Evolutionary conservation across 2,329 filamentous ascomycete genomes (phyloP).

Genomic region (Pseudopyricularia javanii): DNA sequence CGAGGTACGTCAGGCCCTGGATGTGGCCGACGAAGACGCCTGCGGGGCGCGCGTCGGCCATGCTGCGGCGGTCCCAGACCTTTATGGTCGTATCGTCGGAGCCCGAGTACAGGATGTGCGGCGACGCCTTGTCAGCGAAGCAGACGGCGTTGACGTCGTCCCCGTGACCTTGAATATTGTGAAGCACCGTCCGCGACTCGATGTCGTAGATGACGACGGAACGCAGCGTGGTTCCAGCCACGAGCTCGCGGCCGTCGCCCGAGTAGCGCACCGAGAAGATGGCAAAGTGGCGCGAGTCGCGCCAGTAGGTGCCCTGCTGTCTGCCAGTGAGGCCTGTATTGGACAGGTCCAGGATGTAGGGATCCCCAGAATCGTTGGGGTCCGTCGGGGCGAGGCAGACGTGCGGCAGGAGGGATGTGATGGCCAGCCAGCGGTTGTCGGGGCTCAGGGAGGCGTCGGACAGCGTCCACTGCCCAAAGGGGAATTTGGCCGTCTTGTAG

Average conservation of each 20-base stretch:
- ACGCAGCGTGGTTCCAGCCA: constrained; percentile 71
- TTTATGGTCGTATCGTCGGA: constrained; percentile 91
- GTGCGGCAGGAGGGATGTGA: constrained; percentile 73
- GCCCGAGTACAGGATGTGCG: constrained; percentile 90
- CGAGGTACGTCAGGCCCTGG: constrained; percentile 56
- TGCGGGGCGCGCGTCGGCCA: constrained; percentile 66
- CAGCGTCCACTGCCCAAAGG: constrained; percentile 86
- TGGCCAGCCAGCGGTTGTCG: constrained; percentile 84
- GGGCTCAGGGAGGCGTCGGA: constrained; percentile 87
- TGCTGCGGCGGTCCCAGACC: constrained; percentile 90
- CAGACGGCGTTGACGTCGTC: constrained; percentile 95
- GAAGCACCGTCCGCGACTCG: constrained; percentile 61
- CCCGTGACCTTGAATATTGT: constrained; percentile 65
- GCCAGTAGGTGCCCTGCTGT: constrained; percentile 13
- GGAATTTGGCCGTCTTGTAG: constrained; percentile 81
- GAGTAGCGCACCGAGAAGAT: constrained; percentile 92
- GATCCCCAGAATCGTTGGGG: constrained; percentile 67
- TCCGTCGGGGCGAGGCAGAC: constrained; percentile 84
- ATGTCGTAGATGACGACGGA: constrained; percentile 88
- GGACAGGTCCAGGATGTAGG: constrained; percentile 65
- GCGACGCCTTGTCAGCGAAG: constrained; percentile 78
- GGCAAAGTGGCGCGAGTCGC: constrained; percentile 30
- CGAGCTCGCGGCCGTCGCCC: constrained; percentile 79
- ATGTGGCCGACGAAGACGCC: constrained; percentile 56
- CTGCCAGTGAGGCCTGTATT: constrained; percentile 26